A percentile compares a stretch with the other conserved stretches of the same genome.
These are phyloP conservation scores for Pseudevernia furfuracea DNA, from an alignment of 495 filamentous ascomycete species.

Conservation along the genomic window DNA sequence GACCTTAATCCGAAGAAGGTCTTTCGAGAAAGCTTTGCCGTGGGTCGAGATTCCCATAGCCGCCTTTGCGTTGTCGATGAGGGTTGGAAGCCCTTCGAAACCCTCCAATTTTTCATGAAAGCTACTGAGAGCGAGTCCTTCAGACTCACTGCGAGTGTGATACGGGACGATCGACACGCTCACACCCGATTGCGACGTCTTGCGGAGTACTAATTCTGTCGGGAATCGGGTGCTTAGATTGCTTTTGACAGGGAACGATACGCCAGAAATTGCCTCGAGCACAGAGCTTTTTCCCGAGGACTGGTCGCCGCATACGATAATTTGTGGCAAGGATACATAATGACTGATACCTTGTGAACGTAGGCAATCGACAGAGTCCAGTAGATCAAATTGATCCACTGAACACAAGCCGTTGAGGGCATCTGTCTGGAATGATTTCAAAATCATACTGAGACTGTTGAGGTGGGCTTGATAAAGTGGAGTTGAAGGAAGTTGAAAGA, in stretches of 20 bases:
- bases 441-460: no score
- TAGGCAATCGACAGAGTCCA: no score
- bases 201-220: constrained; percentile 49
- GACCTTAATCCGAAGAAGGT: constrained; percentile 47
- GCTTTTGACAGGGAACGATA: constrained; percentile 49
- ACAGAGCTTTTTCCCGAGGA: constrained; percentile 59
- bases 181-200: neutral
- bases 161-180: constrained; percentile 11
- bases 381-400: no score
- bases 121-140: no score
- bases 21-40: constrained; percentile 37
- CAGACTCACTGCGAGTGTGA: neutral
- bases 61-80: constrained; percentile 45
- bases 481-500: no score
- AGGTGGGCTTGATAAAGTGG: no score
- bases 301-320: constrained; percentile 59
- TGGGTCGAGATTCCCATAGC: constrained; percentile 46
- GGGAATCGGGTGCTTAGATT: constrained; percentile 51
- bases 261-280: constrained; percentile 57
- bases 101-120: no score
- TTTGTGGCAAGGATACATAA: no score
- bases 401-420: no score
- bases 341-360: no score
- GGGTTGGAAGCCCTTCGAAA: constrained; percentile 27
- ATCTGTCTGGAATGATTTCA: no score